Base-by-base conservation (phyloP, 1,284 basidiomycete species). In the Microbotryum scabiosae region DNA sequence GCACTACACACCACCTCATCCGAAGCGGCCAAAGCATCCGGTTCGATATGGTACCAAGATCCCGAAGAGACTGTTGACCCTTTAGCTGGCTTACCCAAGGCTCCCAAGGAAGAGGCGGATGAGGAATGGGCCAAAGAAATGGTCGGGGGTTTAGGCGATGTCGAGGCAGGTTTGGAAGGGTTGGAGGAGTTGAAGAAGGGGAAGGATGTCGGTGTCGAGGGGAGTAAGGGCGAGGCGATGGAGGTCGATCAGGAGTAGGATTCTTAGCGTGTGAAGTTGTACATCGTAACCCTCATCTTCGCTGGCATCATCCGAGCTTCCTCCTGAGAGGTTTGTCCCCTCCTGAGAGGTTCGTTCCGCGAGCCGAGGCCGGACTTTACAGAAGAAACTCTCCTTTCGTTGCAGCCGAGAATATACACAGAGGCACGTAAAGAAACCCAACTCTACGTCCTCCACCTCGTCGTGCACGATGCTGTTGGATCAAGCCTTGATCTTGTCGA, bases 41-140 rank as follows among this genome's bases (percentile, higher is more conserved):
- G 55, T n/a, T 68, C 66, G 16, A 68, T 68, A 49, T 68, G 66
- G 66, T 28, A 57, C 0, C 66, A 68, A 60, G 50, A 65, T 48
- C 49, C 66, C 4, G 46, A 60, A 14, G 56, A 61, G 6, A 25
- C 62, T 3, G 60, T 68, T 46, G 66, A 68, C 44, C 64, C 66
- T 12, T 63, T 68, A 30, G 56, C 66, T 8, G n/a, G 55, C 2
- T 46, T 63, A 4, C 58, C 60, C 7, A n/a, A 48, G 6, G 51
- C 47, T 6, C 26, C 32, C 14, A 44, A 54, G 18, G 56, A 28
- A 8, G 60, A 61, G 28, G 64, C 44, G 0, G 51, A 52, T 2
- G 66, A 63, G 20, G 57, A 61, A 8, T 68, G 66, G 66, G 64
- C 56, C n/a, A 32, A 56, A 41, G 62, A 61, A 5, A 51, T 32